phyloP scores from a whole-genome alignment of 2,329 filamentous ascomycete genomes.

The Phaeoacremonium minimum region DNA sequence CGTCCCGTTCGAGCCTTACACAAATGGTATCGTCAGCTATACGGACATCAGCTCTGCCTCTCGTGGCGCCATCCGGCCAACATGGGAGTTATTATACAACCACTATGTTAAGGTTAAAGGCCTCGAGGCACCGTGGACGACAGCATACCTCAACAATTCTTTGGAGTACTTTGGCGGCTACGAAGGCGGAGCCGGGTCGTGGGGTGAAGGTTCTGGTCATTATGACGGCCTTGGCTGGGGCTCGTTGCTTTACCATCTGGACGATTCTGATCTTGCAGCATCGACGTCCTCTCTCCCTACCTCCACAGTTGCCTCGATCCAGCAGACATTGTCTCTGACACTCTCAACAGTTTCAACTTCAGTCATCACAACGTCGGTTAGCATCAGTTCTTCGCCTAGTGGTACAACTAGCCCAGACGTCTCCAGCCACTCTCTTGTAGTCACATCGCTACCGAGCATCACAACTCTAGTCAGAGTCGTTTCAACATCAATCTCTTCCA shows the following conservation, averaged over 20 bases:
- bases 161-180: constrained; percentile 6
- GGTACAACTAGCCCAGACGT: too few species aligned
- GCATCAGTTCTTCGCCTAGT: too few species aligned
- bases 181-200: constrained; percentile 8
- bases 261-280: constrained; percentile 2
- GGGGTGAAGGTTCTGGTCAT: constrained; percentile 4
- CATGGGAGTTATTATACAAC: constrained; percentile 15
- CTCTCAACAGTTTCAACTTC: too few species aligned
- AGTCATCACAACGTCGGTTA: too few species aligned
- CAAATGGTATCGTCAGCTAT: constrained; percentile 12
- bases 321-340: not conserved
- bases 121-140: constrained; percentile 14
- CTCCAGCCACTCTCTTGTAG: too few species aligned
- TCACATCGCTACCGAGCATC: too few species aligned
- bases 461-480: too few species aligned
- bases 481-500: too few species aligned
- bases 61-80: constrained; percentile 11
- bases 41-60: constrained; percentile 9
- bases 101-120: constrained; percentile 14
- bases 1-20: constrained; percentile 14
- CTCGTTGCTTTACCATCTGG: constrained; percentile 10
- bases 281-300: not conserved
- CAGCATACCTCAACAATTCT: constrained; percentile 10
- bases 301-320: not conserved
- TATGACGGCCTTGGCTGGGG: constrained; percentile 11